Evolutionary conservation across 371 early-diverging fungal genomes (phyloP), one percentile per base, ranked within the genome.

Genomic region (Rhizopus sp.): DNA sequence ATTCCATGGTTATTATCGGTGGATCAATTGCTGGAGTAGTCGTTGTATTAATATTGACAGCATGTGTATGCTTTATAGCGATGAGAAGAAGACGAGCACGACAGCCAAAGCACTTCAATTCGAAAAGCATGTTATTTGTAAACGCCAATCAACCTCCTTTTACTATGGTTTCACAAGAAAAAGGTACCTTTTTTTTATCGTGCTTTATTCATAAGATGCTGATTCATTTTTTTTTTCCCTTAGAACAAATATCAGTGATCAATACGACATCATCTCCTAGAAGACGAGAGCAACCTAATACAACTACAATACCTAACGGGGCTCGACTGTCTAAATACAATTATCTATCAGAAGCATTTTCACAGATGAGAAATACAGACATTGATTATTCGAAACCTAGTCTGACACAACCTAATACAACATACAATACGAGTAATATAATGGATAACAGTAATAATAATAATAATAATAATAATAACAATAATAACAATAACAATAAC

Each of bases 271-370:
- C 41, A 12, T n/a, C 6, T 41, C 10, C 41, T 15, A 15, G 15
- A 13, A n/a, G 15, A n/a, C 6, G 6, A 41, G 6, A 41, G 0
- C 42, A 41, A 39, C 53, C 23, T 23, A 23, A 2, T 23, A 41
- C 5, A 38, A 44, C 32, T 34, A 54, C 46, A 35, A 44, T 17
- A 1, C 12, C 50, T 4, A 63, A 55, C n/a, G 65, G 66, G 3
- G 73, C 72, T 37, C 68, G 77, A 29, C 42, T 76, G 17, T 76
- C 77, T 3, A 76, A 76, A 46, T 76, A 76, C 44, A 73, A 69
- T 35, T 70, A 66, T 46, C 39, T 76, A 30, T 54, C 73, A 2
- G 62, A 76, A 55, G 73, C 69, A 12, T 76, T 76, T 52, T 61
- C 70, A 15, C 76, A 76, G 50, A 70, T 55, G 56, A 16, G 56